Conservation (phyloP, 345 rosid genomes). For the Populus euphratica region DNA sequence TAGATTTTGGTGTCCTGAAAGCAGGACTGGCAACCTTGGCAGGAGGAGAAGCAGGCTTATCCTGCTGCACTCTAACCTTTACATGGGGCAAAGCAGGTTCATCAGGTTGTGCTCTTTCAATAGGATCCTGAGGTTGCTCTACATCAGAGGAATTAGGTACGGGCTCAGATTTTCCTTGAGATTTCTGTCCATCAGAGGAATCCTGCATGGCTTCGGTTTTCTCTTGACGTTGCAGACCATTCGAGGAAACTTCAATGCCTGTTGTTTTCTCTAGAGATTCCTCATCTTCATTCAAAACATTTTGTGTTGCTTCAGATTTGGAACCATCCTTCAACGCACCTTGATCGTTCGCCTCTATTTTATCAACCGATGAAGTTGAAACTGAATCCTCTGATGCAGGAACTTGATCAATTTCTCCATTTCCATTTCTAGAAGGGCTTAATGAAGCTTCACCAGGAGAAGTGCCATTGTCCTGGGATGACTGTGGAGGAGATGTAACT, state of each 20-base stretch:
- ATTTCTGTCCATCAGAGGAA: background rate
- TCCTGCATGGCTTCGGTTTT: background rate
- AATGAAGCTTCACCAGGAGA: constrained; percentile 15
- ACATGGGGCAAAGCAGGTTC: constrained; percentile 36
- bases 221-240: background rate
- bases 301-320: constrained; percentile 12
- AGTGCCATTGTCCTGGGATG: constrained; percentile 11
- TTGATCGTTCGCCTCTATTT: constrained; percentile 12
- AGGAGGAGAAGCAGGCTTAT: background rate
- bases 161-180: constrained; percentile 1
- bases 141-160: background rate
- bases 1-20: background rate
- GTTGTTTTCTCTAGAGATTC: background rate
- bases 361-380: constrained; percentile 25
- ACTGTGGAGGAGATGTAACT: constrained; percentile 26
- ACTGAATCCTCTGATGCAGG: constrained; percentile 13
- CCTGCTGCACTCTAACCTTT: constrained; percentile 11
- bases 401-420: constrained; percentile 10
- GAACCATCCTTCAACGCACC: constrained; percentile 14
- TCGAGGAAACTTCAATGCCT: background rate
- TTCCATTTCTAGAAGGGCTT: constrained; percentile 14
- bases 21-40: constrained; percentile 1
- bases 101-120: constrained; percentile 5
- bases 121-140: constrained; percentile 24
- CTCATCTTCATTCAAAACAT: background rate